Evolutionary conservation across 805 yeast genomes (phyloP), one percentile per base, ranked within the genome.

Genomic region (Saccharomycopsis fodiens): DNA sequence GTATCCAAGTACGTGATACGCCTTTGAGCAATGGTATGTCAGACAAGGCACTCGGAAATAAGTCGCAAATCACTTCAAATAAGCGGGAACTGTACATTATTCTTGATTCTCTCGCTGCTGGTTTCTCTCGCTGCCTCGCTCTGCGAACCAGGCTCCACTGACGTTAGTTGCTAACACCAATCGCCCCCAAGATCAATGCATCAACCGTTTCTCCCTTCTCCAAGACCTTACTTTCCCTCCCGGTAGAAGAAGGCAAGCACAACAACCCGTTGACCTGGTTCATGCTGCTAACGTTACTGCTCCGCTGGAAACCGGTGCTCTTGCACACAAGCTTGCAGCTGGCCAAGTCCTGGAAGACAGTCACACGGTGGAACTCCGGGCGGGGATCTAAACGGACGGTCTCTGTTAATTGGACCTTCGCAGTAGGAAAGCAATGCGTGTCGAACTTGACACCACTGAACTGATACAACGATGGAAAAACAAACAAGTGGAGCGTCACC

Each of bases 281-380:
- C 55, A 74, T 61, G 19, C 76, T 69, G 1, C 69, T 72, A 8
- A 74, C 66, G 17, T 74, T 56, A 45, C 76, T 69, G 47, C 77
- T 71, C 45, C 80, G 57, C 52, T 74, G 80, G 48, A 65, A 64
- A 1, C 80, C 80, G 0, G 79, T 73, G 12, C 66, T 62, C 19
- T 54, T 51, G 3, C 76, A 76, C 2, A 59, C 47, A 38, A 71
- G 53, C 3, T 65, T 61, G 3, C 27, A 39, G 2, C 44, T 48
- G 1, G 45, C 41, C 16, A 16, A 7, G 7, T 42, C 45, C 35
- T 66, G 71, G 8, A 43, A 46, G 3, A 70, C 57, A 10, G 44
- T 41, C 2, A 66, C 78, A 16, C 80, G 54, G 42, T 74, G 78
- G 54, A 69, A 74, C 47, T 74, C 79, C 1, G 77, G 76, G 17